Evolutionary conservation across 2,329 filamentous ascomycete species (phyloP), one percentile per base, ranked within the genome.

Genomic region (Chrysoporthe deuterocubensis): DNA sequence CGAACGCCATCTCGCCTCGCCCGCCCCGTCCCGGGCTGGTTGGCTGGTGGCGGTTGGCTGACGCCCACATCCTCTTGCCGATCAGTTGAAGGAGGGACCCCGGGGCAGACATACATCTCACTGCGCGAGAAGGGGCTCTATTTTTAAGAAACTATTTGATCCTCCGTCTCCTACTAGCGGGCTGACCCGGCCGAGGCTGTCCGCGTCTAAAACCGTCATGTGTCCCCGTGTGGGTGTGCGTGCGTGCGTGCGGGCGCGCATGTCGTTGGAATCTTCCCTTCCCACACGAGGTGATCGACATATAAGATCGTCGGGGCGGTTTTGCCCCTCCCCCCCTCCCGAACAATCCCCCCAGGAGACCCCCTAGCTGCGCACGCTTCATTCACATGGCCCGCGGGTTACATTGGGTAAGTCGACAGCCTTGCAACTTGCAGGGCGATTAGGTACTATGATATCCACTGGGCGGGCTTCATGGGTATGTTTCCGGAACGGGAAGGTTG

Each of bases 231-330:
- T 14, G 50, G 1, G 50, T 52, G 50, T 13, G 9, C 11, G 50
- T 16, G 50, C 21, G 26, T 26, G 50, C 32, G 50, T 52, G 37
- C 54, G 46, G 42, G 44, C 44, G 37, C 26, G 34, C 16, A n/a
- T 56, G 52, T 56, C 14, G 37, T n/a, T 34, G 60, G 59, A 50
- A 52, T 48, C 26, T 16, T 14, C 3, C 9, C 11, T 4, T 32
- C 21, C 26, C 61, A 63, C 61, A 63, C 61, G 61, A 63, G 61
- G 37, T 63, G 61, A 63, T 63, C 61, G 61, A 48, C 61, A 52
- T 46, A 54, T 64, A 60, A 46, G 50, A 59, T 40, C 61, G 42
- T 52, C 65, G 37, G 21, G n/a, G 26, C 48, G 16, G 21, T 57
- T n/a, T 40, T 54, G 59, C 40, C 52, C 14, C 26, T 48, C 40